These are phyloP conservation scores for Rutstroemia sydowiana DNA, from an alignment of 2,329 filamentous ascomycete species.

Conservation along the genomic window DNA sequence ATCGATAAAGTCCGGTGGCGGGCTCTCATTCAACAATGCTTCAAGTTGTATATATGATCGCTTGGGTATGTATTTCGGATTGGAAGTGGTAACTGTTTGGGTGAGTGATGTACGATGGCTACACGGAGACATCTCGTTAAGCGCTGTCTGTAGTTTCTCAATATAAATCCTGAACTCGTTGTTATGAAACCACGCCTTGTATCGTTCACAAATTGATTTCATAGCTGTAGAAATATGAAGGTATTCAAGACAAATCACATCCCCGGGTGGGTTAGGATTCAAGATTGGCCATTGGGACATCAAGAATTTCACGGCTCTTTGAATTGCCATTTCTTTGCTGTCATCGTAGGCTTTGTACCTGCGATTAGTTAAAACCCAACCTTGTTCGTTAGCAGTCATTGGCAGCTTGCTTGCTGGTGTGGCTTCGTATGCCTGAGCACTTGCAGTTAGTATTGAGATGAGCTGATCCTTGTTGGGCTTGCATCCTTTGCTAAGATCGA, in stretches of 20 bases:
- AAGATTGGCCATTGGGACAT: conserved; percentile 5
- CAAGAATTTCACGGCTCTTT: conserved; percentile 1
- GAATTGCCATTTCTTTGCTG: not conserved
- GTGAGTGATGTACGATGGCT: not conserved
- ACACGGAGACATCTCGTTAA: not conserved
- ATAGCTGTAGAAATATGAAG: conserved; percentile 7
- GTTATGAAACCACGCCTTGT: conserved; percentile 12
- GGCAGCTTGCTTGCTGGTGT: conserved; percentile 11
- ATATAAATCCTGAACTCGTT: conserved; percentile 5
- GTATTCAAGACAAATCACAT: not conserved
- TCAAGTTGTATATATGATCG: conserved; percentile 1
- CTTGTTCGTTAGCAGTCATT: not conserved
- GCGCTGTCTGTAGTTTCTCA: conserved; percentile 3
- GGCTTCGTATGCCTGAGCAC: not conserved
- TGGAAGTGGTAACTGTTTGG: not conserved
- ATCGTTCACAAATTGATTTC: not conserved
- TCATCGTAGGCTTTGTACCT: not conserved
- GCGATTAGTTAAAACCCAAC: not conserved
- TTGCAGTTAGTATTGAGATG: not conserved
- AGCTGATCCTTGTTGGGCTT: not conserved
- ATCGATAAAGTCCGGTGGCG: too few species aligned
- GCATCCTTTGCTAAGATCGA: not conserved
- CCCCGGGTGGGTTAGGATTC: not conserved
- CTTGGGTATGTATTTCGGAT: not conserved
- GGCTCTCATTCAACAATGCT: conserved; percentile 1